These are phyloP conservation scores for Trichoderma koningii DNA, from an alignment of 2,329 filamentous ascomycete species.

Conservation along the genomic window DNA sequence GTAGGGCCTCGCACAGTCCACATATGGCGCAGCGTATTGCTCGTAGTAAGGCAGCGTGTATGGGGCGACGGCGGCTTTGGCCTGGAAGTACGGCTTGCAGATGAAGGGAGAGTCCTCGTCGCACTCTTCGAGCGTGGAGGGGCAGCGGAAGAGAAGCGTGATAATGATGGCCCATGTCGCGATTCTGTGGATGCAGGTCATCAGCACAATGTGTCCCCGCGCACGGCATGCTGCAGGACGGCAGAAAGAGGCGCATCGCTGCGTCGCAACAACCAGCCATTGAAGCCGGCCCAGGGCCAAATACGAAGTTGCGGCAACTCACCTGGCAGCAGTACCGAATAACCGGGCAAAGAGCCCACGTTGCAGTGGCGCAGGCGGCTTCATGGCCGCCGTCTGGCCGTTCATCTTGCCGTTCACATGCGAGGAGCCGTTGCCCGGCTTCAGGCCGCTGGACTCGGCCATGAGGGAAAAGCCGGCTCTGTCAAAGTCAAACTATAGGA, in stretches of 20 bases:
- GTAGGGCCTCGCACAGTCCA: conserved; percentile 76
- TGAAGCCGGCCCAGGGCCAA: background rate
- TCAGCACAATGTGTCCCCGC: conserved; percentile 12
- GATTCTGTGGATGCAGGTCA: conserved; percentile 54
- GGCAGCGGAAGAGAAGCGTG: conserved; percentile 81
- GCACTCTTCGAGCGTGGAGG: conserved; percentile 66
- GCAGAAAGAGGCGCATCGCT: conserved; percentile 10
- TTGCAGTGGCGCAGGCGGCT: conserved; percentile 32
- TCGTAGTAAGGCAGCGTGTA: conserved; percentile 85
- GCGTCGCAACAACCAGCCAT: background rate
- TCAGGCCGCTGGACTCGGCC: conserved; percentile 40
- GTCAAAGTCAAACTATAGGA: conserved; percentile 20
- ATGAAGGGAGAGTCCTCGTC: conserved; percentile 71
- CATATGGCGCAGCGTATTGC: conserved; percentile 78
- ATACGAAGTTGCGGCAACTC: conserved; percentile 31
- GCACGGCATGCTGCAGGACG: background rate
- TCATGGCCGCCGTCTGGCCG: conserved; percentile 35
- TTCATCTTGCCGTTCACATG: conserved; percentile 41
- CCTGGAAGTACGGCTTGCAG: conserved; percentile 78
- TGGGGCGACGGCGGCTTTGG: conserved; percentile 65
- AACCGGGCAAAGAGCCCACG: conserved; percentile 42
- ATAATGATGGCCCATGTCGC: conserved; percentile 84
- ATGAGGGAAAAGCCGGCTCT: conserved; percentile 37
- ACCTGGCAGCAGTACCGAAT: conserved; percentile 59
- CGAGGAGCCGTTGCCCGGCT: conserved; percentile 46